Conservation (phyloP, 2,329 filamentous ascomycete genomes). For the Scedosporium minutisporum region DNA sequence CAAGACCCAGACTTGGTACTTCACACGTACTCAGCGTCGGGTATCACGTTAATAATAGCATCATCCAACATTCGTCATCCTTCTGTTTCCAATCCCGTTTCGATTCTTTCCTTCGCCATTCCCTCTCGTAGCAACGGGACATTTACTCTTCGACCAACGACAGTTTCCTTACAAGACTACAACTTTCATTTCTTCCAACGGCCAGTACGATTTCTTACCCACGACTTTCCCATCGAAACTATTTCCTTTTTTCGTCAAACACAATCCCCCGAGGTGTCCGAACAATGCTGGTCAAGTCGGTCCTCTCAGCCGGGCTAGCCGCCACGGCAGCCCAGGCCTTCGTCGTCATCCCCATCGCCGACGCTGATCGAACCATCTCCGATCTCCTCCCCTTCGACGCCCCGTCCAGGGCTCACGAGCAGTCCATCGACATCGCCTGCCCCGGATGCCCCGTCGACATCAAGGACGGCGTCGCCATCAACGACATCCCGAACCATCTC, state of each 20-base stretch:
- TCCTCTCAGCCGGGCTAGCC: slow-evolving; percentile 2
- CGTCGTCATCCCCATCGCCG: slow-evolving; percentile 41
- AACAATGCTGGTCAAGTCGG: slow-evolving; percentile 7
- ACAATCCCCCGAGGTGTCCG: neutral
- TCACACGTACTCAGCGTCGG: no score
- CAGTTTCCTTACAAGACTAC: neutral
- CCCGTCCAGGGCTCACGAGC: slow-evolving; percentile 21
- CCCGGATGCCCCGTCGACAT: slow-evolving; percentile 39
- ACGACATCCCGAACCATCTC: slow-evolving; percentile 27
- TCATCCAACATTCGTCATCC: neutral
- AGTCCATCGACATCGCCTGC: slow-evolving; percentile 41
- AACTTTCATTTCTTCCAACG: neutral
- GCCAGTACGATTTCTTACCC: neutral
- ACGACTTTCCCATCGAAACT: neutral
- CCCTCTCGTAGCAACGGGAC: neutral
- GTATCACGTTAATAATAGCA: neutral
- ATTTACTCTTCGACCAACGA: neutral
- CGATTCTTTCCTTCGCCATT: neutral
- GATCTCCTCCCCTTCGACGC: slow-evolving; percentile 26
- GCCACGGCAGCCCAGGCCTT: slow-evolving; percentile 28
- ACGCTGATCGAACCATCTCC: slow-evolving; percentile 31
- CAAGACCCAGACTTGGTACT: neutral
- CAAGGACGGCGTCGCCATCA: slow-evolving; percentile 11
- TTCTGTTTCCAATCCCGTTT: neutral
- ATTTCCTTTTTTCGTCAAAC: neutral